Evolutionary conservation across 2,329 filamentous ascomycete species (phyloP).

Genomic region (Paecilomyces variotii): DNA sequence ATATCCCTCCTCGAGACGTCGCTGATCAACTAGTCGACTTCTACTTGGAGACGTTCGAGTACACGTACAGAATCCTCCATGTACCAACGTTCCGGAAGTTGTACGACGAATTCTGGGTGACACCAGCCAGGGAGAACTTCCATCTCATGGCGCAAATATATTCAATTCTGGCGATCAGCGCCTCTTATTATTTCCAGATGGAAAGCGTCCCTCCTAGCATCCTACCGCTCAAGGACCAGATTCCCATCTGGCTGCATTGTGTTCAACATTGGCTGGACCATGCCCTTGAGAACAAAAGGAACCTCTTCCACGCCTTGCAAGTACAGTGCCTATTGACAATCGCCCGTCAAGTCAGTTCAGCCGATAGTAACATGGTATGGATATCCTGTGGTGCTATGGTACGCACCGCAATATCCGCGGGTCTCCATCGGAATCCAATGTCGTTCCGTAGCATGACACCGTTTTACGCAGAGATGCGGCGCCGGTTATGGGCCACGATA

Average conservation of each 20-base stretch:
- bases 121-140: conserved; percentile 20
- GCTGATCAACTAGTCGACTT: conserved; percentile 45
- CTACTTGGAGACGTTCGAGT: conserved; percentile 52
- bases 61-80: conserved; percentile 51
- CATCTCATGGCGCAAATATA: conserved; percentile 42
- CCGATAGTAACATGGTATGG: conserved; percentile 27
- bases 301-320: conserved; percentile 24
- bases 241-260: neutral
- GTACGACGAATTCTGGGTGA: conserved; percentile 49
- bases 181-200: neutral
- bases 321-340: conserved; percentile 25
- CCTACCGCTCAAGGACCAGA: neutral
- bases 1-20: conserved; percentile 38
- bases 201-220: neutral
- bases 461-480: conserved; percentile 38
- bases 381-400: conserved; percentile 31
- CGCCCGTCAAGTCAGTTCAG: conserved; percentile 22
- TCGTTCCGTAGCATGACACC: conserved; percentile 24
- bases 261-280: conserved; percentile 27
- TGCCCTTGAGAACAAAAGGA: conserved; percentile 21
- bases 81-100: conserved; percentile 49
- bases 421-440: conserved; percentile 33
- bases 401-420: conserved; percentile 35
- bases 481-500: conserved; percentile 39
- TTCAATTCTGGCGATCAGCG: conserved; percentile 21